Evolutionary conservation across 2,329 filamentous ascomycete genomes (phyloP).

Genomic region (Colletotrichum cereale): DNA sequence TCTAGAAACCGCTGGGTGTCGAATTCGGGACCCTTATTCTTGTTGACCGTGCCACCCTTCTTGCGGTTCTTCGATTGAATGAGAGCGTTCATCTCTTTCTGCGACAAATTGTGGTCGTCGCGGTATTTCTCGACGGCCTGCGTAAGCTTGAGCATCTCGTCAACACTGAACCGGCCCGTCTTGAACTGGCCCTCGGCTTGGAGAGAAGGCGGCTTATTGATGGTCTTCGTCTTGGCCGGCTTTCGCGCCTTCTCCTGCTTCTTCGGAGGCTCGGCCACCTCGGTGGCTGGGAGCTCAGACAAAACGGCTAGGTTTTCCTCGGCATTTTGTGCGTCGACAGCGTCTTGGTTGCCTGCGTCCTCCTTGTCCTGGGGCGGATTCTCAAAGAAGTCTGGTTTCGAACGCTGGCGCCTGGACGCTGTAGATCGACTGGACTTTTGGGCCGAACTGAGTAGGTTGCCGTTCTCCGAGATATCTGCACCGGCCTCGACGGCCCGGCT

Average conservation of each 20-base stretch:
- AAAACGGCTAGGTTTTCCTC: slow-evolving; percentile 23
- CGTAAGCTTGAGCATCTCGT: slow-evolving; percentile 57
- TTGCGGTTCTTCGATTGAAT: slow-evolving; percentile 47
- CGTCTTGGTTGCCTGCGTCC: slow-evolving; percentile 29
- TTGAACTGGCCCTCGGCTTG: neutral
- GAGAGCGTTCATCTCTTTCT: slow-evolving; percentile 62
- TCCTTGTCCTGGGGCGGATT: slow-evolving; percentile 42
- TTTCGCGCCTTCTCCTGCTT: neutral
- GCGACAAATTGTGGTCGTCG: slow-evolving; percentile 56
- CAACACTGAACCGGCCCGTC: slow-evolving; percentile 57
- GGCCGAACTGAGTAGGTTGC: slow-evolving; percentile 28
- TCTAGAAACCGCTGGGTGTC: slow-evolving; percentile 53
- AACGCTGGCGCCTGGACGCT: slow-evolving; percentile 50
- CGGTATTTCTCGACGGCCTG: slow-evolving; percentile 60
- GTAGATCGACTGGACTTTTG: slow-evolving; percentile 48
- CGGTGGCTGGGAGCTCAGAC: neutral
- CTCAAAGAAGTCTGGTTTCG: slow-evolving; percentile 61
- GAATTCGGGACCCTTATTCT: slow-evolving; percentile 47
- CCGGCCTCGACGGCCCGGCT: slow-evolving; percentile 13
- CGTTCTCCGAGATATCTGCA: slow-evolving; percentile 38
- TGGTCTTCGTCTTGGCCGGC: neutral
- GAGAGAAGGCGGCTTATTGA: neutral
- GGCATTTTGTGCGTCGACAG: slow-evolving; percentile 28
- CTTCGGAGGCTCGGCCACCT: slow-evolving; percentile 2
- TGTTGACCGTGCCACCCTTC: slow-evolving; percentile 47